Evolutionary conservation across 345 rosid genomes (phyloP), one percentile per base, ranked within the genome.

Genomic region (Lagerstroemia speciosa): DNA sequence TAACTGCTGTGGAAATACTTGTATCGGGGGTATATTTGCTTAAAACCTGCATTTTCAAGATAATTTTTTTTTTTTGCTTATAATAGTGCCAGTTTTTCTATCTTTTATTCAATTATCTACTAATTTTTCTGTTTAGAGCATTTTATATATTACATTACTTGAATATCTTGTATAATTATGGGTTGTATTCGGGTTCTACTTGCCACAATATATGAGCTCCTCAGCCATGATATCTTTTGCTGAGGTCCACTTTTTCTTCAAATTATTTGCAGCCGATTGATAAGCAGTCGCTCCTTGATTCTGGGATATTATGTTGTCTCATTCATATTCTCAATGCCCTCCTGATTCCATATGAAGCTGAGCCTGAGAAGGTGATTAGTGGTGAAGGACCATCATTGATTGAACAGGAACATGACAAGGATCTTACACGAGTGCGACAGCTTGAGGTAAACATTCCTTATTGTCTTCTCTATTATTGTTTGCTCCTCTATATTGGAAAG

Each of bases 291-390:
- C 89, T 95, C 55, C 88, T 95, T 71, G 99, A 95, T 83, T 95
- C 99, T 83, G 99, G 98, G 80, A 92, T 95, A 80, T 85, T 92
- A 31, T 89, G 97, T 76, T 95, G 99, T 81, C 92, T 95, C 74
- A 84, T 95, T 84, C 97, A 86, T 34, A 70, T 90, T 75, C 84
- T 95, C 71, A 87, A 73, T 84, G 83, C 89, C 68, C 83, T 95
- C 81, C 75, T 90, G 79, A 81, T 83, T 74, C 83, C 91, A 68
- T 69, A 82, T 77, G 84, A 79, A 82, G 66, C 78, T 62, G 73
- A 73, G 75, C 64, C 64, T 67, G 79, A 79, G 68, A 76, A 67
- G 65, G 57, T 53, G 72, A 66, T 70, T 61, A 71, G 76, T 61
- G 62, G 71, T 48, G 87, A 83, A 77, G 86, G 67, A 66, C 38